Evolutionary conservation across 331 rosid species (phyloP), one percentile per base, ranked within the genome.

Genomic region (Stylosanthes scabra): DNA sequence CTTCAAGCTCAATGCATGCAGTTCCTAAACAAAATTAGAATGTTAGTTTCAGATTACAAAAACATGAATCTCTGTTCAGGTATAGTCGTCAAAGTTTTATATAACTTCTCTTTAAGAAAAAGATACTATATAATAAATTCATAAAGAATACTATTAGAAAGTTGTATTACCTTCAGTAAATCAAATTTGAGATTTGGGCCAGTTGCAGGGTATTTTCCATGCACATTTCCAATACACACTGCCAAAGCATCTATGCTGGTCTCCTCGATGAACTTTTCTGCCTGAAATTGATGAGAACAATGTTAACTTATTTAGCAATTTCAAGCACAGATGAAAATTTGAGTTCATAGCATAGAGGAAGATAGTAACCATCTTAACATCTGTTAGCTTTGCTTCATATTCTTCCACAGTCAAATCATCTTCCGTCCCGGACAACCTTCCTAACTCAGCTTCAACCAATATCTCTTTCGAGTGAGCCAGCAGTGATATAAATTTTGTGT

Each of bases 181-280:
- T 93, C 95, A 41, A 93, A 75, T 86, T 81, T 89, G 82, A 93
- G 95, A 63, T 88, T 85, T 40, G 98, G 98, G 68, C 97, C 98
- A 81, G 87, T 84, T 63, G 90, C 87, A 7, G 98, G 97, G 81
- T 93, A 93, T 66, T 91, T 93, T 10, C 98, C 98, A 72, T 91
- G 97, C 55, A 86, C 96, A 70, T 93, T 93, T 45, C 98, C 97
- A 15, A 93, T 91, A 74, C 98, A 93, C 15, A 93, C 98, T 64
- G 96, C 97, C 89, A 93, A 88, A 85, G 98, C 96, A 84, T 91
- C 98, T 88, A 91, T 86, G 14, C 93, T 83, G 16, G 98, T 91
- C 80, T 86, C 86, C 66, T 88, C 89, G 72, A 93, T 89, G 88
- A 93, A 93, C 72, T 85, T 83, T 81, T 88, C 80, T 58, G 98